These are phyloP conservation scores for Pythium inflatum DNA, from an alignment of 352 stramenopile genomes.

Conservation along the genomic window DNA sequence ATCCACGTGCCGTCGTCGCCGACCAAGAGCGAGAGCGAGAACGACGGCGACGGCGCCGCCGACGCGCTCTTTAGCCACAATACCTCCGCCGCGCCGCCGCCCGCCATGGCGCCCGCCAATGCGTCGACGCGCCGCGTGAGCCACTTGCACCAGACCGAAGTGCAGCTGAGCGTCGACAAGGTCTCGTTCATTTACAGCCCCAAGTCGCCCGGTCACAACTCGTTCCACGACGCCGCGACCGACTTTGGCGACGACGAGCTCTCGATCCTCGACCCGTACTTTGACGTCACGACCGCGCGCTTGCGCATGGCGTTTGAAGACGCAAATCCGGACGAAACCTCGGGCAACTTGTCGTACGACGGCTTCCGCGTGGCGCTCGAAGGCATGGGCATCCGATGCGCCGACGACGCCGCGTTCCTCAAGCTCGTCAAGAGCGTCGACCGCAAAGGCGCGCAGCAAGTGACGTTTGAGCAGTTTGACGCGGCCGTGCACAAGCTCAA, in stretches of 20 bases:
- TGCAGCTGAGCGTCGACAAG: constrained; percentile 81
- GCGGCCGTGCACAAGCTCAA: constrained; percentile 86
- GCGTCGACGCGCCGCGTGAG: constrained; percentile 14
- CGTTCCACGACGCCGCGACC: constrained; percentile 48
- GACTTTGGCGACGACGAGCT: constrained; percentile 66
- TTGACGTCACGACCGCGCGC: constrained; percentile 79
- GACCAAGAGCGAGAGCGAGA: constrained; percentile 39
- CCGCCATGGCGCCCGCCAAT: no score
- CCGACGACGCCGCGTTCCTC: constrained; percentile 66
- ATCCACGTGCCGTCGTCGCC: constrained; percentile 39
- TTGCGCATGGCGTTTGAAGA: constrained; percentile 76
- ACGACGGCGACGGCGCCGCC: constrained; percentile 28
- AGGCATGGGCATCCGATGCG: constrained; percentile 72
- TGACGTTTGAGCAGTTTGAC: constrained; percentile 80
- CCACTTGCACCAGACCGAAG: constrained; percentile 48
- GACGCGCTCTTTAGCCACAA: constrained; percentile 28
- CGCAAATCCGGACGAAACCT: constrained; percentile 47
- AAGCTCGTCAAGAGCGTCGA: constrained; percentile 79
- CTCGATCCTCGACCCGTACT: constrained; percentile 86
- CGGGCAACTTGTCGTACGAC: constrained; percentile 56
- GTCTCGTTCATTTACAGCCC: constrained; percentile 83
- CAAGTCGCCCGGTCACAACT: constrained; percentile 56
- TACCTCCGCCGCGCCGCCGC: no score
- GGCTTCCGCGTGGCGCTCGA: constrained; percentile 64
- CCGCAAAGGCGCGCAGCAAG: constrained; percentile 40